Conservation (phyloP, 164 flowering plant genomes). For the Nymphaea colorata region DNA sequence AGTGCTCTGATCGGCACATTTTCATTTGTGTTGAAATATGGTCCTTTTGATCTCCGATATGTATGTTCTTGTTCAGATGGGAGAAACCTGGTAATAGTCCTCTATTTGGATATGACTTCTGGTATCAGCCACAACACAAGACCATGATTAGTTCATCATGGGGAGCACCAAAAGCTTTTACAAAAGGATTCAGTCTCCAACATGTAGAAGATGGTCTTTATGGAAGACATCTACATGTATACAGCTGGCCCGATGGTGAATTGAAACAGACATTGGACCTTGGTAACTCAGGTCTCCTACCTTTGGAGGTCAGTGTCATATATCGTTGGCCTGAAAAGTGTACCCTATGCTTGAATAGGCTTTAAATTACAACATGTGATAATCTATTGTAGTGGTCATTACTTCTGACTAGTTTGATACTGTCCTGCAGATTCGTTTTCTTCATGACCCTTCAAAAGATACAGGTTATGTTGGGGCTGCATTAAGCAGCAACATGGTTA, state of each 20-base stretch:
- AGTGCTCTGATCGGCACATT: no score
- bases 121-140: conserved; percentile 95
- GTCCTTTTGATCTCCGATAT: no score
- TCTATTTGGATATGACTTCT: conserved; percentile 83
- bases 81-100: conserved; percentile 97
- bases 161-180: conserved; percentile 97
- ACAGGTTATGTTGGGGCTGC: conserved; percentile 97
- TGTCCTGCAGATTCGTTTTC: conserved; percentile 60
- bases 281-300: conserved; percentile 72
- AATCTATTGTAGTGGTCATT: neutral
- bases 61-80: conserved; percentile 43
- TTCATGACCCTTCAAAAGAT: conserved; percentile 85
- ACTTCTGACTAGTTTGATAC: neutral
- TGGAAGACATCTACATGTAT: conserved; percentile 81
- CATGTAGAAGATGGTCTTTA: conserved; percentile 86
- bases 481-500: conserved; percentile 82
- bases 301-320: conserved; percentile 58
- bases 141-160: conserved; percentile 97
- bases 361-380: neutral
- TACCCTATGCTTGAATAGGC: no score
- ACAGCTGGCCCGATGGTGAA: conserved; percentile 95
- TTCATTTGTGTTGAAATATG: no score
- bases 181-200: conserved; percentile 79
- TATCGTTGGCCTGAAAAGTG: neutral
- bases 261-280: conserved; percentile 87